phyloP scores from a whole-genome alignment of 208 protist species.

The Acanthamoeba royreba region DNA sequence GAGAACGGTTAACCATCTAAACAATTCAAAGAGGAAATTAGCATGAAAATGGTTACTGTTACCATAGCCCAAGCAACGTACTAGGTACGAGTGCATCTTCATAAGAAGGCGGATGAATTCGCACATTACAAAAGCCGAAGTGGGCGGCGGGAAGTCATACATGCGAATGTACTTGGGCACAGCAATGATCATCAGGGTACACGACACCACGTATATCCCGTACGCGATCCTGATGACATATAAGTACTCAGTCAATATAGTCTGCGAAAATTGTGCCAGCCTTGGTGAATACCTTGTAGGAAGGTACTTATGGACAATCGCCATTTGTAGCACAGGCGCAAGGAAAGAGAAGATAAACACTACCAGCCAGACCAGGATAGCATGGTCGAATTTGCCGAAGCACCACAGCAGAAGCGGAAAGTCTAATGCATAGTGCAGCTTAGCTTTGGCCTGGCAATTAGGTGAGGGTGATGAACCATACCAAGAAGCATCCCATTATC shows the following conservation, averaged over 20 bases:
- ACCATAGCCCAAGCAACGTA: background rate
- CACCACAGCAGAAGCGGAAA: conserved; percentile 23
- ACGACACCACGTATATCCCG: background rate
- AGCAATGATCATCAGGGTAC: background rate
- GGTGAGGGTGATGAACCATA: background rate
- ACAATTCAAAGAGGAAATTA: background rate
- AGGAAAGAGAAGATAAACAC: conserved; percentile 16
- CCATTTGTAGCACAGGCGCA: background rate
- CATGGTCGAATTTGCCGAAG: conserved; percentile 33
- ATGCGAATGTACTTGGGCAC: conserved; percentile 24
- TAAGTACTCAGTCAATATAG: background rate
- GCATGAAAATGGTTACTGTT: background rate
- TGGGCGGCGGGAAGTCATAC: conserved; percentile 13
- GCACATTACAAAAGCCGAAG: conserved; percentile 3
- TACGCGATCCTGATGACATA: background rate
- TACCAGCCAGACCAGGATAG: background rate
- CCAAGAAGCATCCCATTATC: background rate
- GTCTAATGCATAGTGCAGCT: background rate
- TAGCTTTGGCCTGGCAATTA: background rate
- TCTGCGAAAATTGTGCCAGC: background rate
- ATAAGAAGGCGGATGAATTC: conserved; percentile 30
- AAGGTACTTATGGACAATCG: conserved; percentile 15
- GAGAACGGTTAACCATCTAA: conserved; percentile 12
- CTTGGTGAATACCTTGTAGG: background rate
- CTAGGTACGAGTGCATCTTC: conserved; percentile 43